phyloP scores from a whole-genome alignment of 108 stramenopile genomes.

The Nannochloropsis gaditana region DNA sequence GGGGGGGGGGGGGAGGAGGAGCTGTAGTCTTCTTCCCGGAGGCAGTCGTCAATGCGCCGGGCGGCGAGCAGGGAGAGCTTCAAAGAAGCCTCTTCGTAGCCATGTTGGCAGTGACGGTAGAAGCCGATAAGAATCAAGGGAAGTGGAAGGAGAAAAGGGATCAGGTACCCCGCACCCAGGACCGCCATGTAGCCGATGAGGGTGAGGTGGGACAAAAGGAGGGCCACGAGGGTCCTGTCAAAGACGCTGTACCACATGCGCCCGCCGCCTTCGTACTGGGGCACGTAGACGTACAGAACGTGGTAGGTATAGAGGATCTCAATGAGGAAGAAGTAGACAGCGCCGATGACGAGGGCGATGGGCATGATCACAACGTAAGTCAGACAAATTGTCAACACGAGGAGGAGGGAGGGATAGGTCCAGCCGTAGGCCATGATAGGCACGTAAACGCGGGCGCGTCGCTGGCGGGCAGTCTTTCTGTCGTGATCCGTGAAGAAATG shows the following conservation, averaged over 20 bases:
- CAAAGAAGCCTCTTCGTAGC: constrained; percentile 16
- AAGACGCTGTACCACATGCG: constrained; percentile 35
- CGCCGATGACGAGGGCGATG: constrained; percentile 17
- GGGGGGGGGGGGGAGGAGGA: neutral
- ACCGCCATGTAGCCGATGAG: constrained; percentile 33
- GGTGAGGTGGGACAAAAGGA: constrained; percentile 4
- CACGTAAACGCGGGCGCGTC: neutral
- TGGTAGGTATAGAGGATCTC: constrained; percentile 40
- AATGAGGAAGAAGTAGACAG: constrained; percentile 21
- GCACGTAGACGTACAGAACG: constrained; percentile 34
- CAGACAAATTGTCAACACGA: constrained; percentile 27
- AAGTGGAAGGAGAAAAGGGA: neutral
- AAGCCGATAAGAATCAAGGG: neutral
- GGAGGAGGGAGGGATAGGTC: constrained; percentile 34
- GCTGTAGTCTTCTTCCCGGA: neutral
- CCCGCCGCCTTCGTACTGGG: constrained; percentile 28
- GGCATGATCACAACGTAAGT: constrained; percentile 34
- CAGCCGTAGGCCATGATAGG: constrained; percentile 33
- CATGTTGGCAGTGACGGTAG: neutral
- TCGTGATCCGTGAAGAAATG: constrained; percentile 4
- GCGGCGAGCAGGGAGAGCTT: constrained; percentile 15
- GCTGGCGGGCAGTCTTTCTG: neutral
- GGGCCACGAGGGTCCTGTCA: constrained; percentile 28
- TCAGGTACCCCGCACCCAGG: neutral
- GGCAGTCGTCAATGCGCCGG: neutral